Conservation (phyloP, 2,329 filamentous ascomycete genomes). For the Emmonsia crescens region DNA sequence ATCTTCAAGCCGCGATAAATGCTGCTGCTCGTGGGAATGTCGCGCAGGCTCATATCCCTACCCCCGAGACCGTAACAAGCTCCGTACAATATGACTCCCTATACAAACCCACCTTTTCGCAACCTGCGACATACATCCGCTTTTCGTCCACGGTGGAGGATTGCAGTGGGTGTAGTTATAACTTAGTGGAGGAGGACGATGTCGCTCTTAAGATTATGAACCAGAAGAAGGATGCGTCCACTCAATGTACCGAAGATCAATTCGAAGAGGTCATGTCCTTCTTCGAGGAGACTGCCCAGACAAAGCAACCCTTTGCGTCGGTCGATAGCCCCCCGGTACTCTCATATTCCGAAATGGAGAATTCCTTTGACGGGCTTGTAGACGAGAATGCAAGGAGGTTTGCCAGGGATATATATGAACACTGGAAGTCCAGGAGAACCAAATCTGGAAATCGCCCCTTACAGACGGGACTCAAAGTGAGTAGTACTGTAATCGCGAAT, state of each 20-base stretch:
- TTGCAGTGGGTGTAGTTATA: constrained; percentile 80
- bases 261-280: constrained; percentile 93
- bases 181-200: constrained; percentile 87
- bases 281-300: constrained; percentile 76
- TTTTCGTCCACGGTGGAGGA: constrained; percentile 98
- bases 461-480: constrained; percentile 63
- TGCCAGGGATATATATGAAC: constrained; percentile 73
- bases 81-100: constrained; percentile 76
- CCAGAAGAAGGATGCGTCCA: constrained; percentile 53
- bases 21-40: constrained; percentile 51
- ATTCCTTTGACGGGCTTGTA: constrained; percentile 51
- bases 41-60: constrained; percentile 56
- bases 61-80: constrained; percentile 52
- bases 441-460: constrained; percentile 59
- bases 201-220: constrained; percentile 77
- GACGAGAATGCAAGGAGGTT: constrained; percentile 45
- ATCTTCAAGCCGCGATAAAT: constrained; percentile 77
- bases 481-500: constrained; percentile 12
- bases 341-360: constrained; percentile 63
- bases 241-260: constrained; percentile 71
- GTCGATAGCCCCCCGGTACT: constrained; percentile 79
- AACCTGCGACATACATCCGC: constrained; percentile 88
- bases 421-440: constrained; percentile 69
- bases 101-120: constrained; percentile 67
- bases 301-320: constrained; percentile 77